Base-by-base conservation (phyloP, 805 yeast genomes). In the Gaillardinia entomophila region DNA sequence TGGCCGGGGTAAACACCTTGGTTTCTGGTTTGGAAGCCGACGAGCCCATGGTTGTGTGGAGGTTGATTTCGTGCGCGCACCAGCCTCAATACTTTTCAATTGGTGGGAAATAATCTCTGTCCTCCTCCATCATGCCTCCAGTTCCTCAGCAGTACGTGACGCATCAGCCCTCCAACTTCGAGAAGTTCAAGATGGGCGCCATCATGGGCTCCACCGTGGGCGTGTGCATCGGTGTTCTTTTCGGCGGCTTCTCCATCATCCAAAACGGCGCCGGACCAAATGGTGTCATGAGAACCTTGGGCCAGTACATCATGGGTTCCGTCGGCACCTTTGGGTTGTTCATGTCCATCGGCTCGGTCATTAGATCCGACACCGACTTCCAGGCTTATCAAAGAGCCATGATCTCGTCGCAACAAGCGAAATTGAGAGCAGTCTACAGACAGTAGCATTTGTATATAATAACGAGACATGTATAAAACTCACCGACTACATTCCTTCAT, bases 241-340 rank as follows among this genome's bases (percentile, higher is more conserved):
- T 90, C 58, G 98, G 97, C 32, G 95, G 96, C 16, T 79, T 85
- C 52, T 82, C 96, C 37, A 0, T 94, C 46, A 59, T 87, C 43
- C 89, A 88, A 35, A 80, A 83, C 45, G 99, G 99, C 13, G 92
- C 98, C n/a, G 96, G 96, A 11, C 98, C 99, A 30, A 84, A 86
- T 53, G 99, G 99, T 35, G 86, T 86, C 36, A 84, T 92, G 80
- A 81, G 96, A 66, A 90, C 97, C 2, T 67, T 92, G 53, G 97
- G 98, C 35, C 96, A 90, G 64, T 92, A 89, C 62, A 89, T 92
- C 62, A 81, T 83, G 49, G 97, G 97, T 34, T 86, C 96, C 4
- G 96, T 96, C 2, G 96, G 94, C 30, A 90, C 97, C 8, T 90
- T 92, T 61, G 97, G 97, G 26, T 73, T 90, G 48, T 87, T 90